These are phyloP conservation scores for Amanita phalloides DNA, from an alignment of 768 basidiomycete species.

Conservation along the genomic window DNA sequence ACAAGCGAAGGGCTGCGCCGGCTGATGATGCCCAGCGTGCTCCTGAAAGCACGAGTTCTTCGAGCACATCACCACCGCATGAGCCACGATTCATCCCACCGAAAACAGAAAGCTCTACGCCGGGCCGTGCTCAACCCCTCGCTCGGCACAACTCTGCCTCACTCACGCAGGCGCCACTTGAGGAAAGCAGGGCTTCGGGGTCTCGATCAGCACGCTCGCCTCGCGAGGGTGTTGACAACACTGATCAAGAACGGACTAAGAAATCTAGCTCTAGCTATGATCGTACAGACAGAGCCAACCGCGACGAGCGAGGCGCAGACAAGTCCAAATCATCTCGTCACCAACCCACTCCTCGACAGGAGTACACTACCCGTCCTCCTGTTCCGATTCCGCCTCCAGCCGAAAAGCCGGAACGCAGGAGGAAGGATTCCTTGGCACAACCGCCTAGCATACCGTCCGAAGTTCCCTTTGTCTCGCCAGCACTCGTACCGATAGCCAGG, in stretches of 20 bases:
- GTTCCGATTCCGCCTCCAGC: neutral
- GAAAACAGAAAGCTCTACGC: neutral
- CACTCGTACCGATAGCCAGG: neutral
- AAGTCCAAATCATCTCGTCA: neutral
- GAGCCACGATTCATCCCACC: neutral
- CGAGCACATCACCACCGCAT: neutral
- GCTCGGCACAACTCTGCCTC: neutral
- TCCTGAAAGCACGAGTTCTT: neutral
- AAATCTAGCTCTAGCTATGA: neutral
- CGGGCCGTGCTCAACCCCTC: neutral
- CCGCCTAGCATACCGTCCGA: neutral
- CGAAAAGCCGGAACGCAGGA: neutral
- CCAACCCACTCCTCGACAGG: neutral
- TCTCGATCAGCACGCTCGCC: neutral
- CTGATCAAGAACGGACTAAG: neutral
- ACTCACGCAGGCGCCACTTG: neutral
- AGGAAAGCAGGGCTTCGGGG: neutral
- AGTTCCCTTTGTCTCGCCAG: neutral
- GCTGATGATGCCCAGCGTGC: neutral
- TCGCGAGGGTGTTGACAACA: neutral
- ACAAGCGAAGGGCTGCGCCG: neutral
- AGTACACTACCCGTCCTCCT: neutral
- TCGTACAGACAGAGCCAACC: neutral
- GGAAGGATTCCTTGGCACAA: conserved; percentile 8
- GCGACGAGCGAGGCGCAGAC: neutral